Percentiles rank a stretch among this genome's conserved stretches.
Evolutionary conservation across 305 asterid species (phyloP).

Genomic region (Fraxinus nigra): DNA sequence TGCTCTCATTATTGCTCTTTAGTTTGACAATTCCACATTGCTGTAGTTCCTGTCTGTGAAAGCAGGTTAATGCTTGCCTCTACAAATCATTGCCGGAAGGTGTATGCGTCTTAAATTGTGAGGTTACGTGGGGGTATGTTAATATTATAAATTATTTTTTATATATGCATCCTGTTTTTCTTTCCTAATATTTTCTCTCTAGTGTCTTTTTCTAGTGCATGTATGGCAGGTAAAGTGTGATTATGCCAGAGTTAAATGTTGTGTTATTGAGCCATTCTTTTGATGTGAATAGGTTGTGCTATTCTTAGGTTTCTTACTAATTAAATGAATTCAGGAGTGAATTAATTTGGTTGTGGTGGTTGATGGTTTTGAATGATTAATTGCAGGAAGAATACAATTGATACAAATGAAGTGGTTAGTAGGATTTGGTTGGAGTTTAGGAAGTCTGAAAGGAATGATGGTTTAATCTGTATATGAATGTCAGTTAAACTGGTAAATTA

Average conservation of each 20-base stretch:
- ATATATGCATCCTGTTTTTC: conserved; percentile 20
- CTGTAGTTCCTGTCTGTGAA: conserved; percentile 35
- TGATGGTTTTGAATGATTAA: conserved; percentile 16
- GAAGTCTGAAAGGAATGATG: background rate
- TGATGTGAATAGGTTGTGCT: background rate
- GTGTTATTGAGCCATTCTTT: conserved; percentile 26
- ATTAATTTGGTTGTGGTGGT: background rate
- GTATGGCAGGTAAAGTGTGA: conserved; percentile 52
- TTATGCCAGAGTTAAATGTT: conserved; percentile 32
- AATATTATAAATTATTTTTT: conserved; percentile 15
- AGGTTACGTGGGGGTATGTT: conserved; percentile 48
- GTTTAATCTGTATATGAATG: background rate
- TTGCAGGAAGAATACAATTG: conserved; percentile 24
- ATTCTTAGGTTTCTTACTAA: background rate
- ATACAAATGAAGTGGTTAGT: conserved; percentile 24
- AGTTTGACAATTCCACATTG: conserved; percentile 29
- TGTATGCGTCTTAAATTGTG: conserved; percentile 39
- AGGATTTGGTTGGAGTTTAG: conserved; percentile 20
- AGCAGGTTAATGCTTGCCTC: conserved; percentile 44
- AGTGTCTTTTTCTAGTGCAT: conserved; percentile 51
- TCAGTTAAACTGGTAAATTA: background rate
- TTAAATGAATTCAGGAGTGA: background rate
- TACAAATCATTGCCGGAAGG: conserved; percentile 35
- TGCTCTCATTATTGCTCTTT: conserved; percentile 10
- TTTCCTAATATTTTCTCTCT: conserved; percentile 28